These are phyloP conservation scores for Ligustrum vulgare DNA, from an alignment of 257 asterid species.

Conservation along the genomic window DNA sequence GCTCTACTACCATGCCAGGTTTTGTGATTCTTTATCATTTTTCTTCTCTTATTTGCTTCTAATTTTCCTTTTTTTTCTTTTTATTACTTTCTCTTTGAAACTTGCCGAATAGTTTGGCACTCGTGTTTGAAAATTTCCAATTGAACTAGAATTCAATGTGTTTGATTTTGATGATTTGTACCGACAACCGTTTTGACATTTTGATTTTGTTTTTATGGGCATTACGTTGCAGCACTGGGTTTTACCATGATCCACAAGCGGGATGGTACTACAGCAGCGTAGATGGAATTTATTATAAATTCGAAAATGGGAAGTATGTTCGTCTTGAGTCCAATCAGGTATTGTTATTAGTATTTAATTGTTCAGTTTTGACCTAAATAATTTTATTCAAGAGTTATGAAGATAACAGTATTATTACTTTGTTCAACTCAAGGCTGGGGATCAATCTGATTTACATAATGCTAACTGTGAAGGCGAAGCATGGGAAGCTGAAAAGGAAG, in stretches of 20 bases:
- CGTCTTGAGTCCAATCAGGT: conserved; percentile 60
- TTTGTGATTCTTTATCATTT: neutral
- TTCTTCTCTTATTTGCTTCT: neutral
- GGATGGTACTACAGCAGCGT: conserved; percentile 87
- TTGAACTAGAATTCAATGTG: neutral
- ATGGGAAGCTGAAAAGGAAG: conserved; percentile 36
- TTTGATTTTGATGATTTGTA: neutral
- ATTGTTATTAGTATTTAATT: neutral
- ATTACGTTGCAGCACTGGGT: conserved; percentile 69
- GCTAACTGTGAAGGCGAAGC: conserved; percentile 26
- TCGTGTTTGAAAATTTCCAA: neutral
- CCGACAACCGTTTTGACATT: conserved; percentile 14
- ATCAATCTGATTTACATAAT: conserved; percentile 32
- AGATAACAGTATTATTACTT: neutral
- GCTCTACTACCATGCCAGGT: conserved; percentile 93
- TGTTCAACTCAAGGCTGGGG: conserved; percentile 34
- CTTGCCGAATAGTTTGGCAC: neutral
- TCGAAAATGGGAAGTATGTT: conserved; percentile 84
- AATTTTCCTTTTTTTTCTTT: neutral
- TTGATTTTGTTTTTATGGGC: neutral
- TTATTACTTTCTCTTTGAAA: neutral
- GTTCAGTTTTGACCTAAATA: neutral
- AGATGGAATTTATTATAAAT: conserved; percentile 85
- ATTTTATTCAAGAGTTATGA: neutral
- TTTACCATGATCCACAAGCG: conserved; percentile 80